Evolutionary conservation across 2,329 filamentous ascomycete species (phyloP), one percentile per base, ranked within the genome.

Genomic region (Aureobasidium sp.): DNA sequence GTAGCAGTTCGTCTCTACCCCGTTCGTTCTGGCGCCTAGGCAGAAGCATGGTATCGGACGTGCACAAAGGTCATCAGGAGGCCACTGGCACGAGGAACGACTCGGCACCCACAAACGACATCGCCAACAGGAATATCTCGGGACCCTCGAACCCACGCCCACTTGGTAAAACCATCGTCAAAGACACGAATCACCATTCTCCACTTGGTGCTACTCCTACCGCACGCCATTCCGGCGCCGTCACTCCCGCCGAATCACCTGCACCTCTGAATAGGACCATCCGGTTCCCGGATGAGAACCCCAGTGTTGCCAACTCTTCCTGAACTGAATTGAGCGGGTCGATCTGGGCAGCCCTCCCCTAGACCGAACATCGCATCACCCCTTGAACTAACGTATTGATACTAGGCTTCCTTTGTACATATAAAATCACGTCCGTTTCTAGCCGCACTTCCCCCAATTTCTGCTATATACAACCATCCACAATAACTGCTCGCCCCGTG

Each of bases 211-310:
- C 20, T 37, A 39, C 37, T 15, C 64, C 44, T 29, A 41, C 25
- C 36, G 29, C 39, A 55, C 41, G 34, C 47, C 25, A 62, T 14
- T 45, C 41, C 45, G 22, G 34, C 58, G 20, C 47, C 53, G 22
- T 57, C 34, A 52, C 39, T 11, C 49, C 59, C 20, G 8, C 44
- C 36, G 34, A n/a, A 17, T 52, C 47, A 17, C 47, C 60, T 36
- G n/a, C 61, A 6, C 68, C 62, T 29, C 29, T 66, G 64, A 67
- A 71, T 45, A 65, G 71, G 34, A 73, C 67, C 44, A 73, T 73
- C 53, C 66, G 69, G 12, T 73, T 72, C 44, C 64, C 63, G 22
- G 71, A 72, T 51, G 70, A 72, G 20, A 61, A n/a, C 29, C 36
- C 47, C 12, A 61, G 57, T 37, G 45, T 51, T 29, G 42, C 57